Base-by-base conservation (phyloP, 192 early-diverging fungal genomes). In the Coemansia sp. region DNA sequence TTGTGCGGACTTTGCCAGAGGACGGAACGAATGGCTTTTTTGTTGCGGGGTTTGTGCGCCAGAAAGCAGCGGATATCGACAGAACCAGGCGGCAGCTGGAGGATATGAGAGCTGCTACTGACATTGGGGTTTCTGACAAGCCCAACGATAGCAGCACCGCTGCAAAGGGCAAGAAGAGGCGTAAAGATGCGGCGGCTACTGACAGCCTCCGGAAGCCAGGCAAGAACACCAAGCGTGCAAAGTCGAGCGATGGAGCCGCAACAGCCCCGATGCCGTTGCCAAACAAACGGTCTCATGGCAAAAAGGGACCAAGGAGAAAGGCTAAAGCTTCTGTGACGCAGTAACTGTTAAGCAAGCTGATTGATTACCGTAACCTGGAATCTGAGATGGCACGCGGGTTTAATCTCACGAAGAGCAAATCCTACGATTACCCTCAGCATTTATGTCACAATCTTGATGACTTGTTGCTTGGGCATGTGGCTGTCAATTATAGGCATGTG, bases 21-120 rank as follows among this genome's bases (percentile, higher is more conserved):
- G 97, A 99, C 82, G 76, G 83, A 35, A 92, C 88, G 42, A 97
- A 96, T 69, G 97, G 97, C 6, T 99, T 99, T 69, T 99, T 99
- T 89, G 97, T 98, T 5, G 93, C 95, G 0, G 87, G 91, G 52
- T 97, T 99, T 87, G 88, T 75, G 59, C 78, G 78, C 19, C 34
- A 56, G 22, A 50, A 65, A 32, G 69, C 72, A 7, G 69, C 69
- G 3, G 73, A 69, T 43, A 40, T 69, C 15, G 62, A 60, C 5
- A 36, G 29, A 11, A 73, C 55, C 38, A 53, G 29, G 15, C 57
- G 22, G 41, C 57, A 68, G 61, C 62, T 73, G 9, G 49, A 56
- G 45, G 25, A 20, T 38, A 45, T 58, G 48, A 19, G 41, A 14
- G 43, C 49, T 20, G 2, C 45, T 48, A 35, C 33, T 55, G 5